Percentiles rank a stretch among this genome's conserved stretches.
Evolutionary conservation across 2,329 filamentous ascomycete species (phyloP).

Genomic region (Ophiostoma piceae): DNA sequence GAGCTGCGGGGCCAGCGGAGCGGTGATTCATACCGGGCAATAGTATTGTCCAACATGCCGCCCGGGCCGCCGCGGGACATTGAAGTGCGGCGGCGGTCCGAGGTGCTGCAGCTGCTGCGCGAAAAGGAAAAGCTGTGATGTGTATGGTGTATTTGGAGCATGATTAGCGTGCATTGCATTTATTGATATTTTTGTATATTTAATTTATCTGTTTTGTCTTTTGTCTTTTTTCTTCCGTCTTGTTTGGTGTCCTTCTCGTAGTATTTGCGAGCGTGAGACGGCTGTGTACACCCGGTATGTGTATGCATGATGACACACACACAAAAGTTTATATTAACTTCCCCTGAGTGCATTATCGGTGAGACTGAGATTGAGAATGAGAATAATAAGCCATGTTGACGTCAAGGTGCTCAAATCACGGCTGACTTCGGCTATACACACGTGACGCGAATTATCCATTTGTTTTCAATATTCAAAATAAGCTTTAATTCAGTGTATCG

Average conservation of each 20-base stretch:
- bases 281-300: not conserved
- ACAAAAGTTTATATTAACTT: not conserved
- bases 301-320: not conserved
- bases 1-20: conserved; percentile 47
- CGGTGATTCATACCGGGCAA: conserved; percentile 56
- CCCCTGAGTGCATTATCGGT: not conserved
- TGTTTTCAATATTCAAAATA: not conserved
- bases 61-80: conserved; percentile 49
- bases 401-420: not conserved
- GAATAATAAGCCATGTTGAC: not conserved
- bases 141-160: not conserved
- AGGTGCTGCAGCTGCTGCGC: conserved; percentile 31
- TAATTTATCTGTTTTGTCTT: not conserved
- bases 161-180: not conserved
- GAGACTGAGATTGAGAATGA: not conserved
- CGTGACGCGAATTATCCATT: not conserved
- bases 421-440: not conserved
- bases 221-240: not conserved
- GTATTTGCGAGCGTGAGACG: not conserved
- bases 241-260: not conserved
- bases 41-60: conserved; percentile 48
- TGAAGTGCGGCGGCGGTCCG: conserved; percentile 47
- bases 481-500: not conserved
- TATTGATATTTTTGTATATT: not conserved
- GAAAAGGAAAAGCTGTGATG: conserved; percentile 15